Base-by-base conservation (phyloP, 352 stramenopile species). In the Phytopythium helicoides region DNA sequence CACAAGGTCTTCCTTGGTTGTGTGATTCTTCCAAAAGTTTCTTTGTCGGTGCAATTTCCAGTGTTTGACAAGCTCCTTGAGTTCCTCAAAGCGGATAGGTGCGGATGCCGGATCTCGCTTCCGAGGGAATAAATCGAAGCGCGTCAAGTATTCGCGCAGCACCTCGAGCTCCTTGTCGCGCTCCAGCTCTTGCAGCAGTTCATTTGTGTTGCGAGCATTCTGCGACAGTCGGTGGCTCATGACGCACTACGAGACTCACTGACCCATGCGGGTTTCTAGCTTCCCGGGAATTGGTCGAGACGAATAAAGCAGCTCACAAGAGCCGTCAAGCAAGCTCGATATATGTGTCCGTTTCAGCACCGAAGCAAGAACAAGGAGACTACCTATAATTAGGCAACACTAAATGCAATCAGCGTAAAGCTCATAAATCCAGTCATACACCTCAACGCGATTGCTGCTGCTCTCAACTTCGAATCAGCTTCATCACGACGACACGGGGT, bases 1-100 rank as follows among this genome's bases (percentile, higher is more conserved):
- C 34, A 94, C 85, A 12, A 96, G 79, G 25, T 96, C 86, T 53
- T 96, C 86, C 54, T 94, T 95, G 28, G 81, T 89, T 28, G 79
- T 83, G 66, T 96, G 87, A 10, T 71, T 92, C 54, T 95, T 96
- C 87, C 87, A 96, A 53, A 96, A 96, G 47, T 93, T 91, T 28
- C 86, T 81, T 58, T 93, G 82, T 1, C 89, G 82, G 45, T 96
- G 86, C 6, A 96, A 64, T 52, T 96, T 96, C 84, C 86, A 96
- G 58, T 94, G 79, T 41, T 94, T 91, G 1, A 92, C 84, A 11
- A 96, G 66, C 51, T 96, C 89, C 55, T 95, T 95, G n/a, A 96
- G 67, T 56, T 96, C 86, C 57, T 96, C 87, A n/a, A 90, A 91
- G 15, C 84, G 87, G 51, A 96, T 96, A 10, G 78, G 78, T 2